phyloP scores from a whole-genome alignment of 768 basidiomycete genomes.

The Coprinopsis marcescibilis region DNA sequence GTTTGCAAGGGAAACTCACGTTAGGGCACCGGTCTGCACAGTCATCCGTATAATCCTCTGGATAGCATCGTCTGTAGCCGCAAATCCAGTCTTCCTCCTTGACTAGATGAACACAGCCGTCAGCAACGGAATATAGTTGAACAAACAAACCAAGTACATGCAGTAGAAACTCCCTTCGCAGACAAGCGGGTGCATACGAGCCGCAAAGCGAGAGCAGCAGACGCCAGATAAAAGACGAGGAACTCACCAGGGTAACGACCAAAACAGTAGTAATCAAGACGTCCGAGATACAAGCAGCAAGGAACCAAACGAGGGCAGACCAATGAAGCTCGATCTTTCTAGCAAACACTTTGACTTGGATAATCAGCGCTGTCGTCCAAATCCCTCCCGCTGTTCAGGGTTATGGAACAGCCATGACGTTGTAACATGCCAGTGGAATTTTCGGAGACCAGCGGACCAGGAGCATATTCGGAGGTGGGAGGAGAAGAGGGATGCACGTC shows the following conservation, averaged over 20 bases:
- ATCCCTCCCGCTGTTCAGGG: constrained; percentile 40
- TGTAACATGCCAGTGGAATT: too few species aligned
- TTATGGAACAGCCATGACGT: too few species aligned
- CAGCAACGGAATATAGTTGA: background rate
- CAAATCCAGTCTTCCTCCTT: constrained; percentile 35
- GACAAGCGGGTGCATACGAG: too few species aligned
- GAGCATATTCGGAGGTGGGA: background rate
- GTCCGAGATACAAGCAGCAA: constrained; percentile 37
- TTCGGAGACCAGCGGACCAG: too few species aligned
- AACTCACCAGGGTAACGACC: constrained; percentile 30
- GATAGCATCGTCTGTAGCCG: constrained; percentile 37
- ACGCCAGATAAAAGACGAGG: constrained; percentile 9
- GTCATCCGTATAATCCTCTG: constrained; percentile 33
- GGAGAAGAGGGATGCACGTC: background rate
- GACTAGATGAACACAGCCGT: constrained; percentile 23
- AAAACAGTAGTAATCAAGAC: constrained; percentile 35
- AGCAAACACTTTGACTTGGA: constrained; percentile 29
- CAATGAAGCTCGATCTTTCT: constrained; percentile 39
- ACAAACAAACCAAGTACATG: background rate
- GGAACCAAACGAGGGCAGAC: constrained; percentile 40
- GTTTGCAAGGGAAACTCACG: constrained; percentile 17
- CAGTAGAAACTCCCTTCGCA: too few species aligned
- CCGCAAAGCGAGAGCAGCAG: too few species aligned
- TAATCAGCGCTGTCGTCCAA: constrained; percentile 34
- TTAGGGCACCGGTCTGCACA: constrained; percentile 39